Evolutionary conservation across 495 filamentous ascomycete species (phyloP).

Genomic region (Lasiosphaeria ovina): DNA sequence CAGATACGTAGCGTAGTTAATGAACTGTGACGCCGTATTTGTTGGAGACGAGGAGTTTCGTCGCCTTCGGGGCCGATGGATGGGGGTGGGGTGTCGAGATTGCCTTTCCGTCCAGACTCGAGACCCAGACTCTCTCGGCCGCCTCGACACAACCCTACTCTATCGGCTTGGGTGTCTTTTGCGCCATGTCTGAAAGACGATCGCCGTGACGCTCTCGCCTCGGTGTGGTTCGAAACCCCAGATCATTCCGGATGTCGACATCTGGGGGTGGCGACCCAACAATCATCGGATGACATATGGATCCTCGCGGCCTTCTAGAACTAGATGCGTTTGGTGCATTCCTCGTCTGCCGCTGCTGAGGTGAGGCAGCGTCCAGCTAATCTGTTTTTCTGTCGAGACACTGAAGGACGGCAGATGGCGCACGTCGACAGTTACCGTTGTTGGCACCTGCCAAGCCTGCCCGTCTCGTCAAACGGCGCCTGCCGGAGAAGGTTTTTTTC

Average conservation of each 20-base stretch:
- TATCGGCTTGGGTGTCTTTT: no score
- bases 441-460: neutral
- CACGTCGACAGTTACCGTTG: neutral
- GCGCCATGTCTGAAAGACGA: slow-evolving; percentile 14
- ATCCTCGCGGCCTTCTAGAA: neutral
- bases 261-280: slow-evolving; percentile 9
- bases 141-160: no score
- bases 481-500: neutral
- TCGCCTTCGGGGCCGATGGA: slow-evolving; percentile 3
- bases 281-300: neutral
- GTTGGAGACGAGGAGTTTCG: neutral
- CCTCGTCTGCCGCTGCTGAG: neutral
- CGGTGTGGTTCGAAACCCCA: slow-evolving; percentile 29
- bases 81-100: slow-evolving; percentile 12
- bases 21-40: no score
- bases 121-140: neutral
- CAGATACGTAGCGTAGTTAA: no score
- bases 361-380: slow-evolving; percentile 1
- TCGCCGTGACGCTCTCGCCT: slow-evolving; percentile 6
- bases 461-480: neutral
- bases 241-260: slow-evolving; percentile 22
- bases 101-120: slow-evolving; percentile 22
- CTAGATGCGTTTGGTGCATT: neutral
- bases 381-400: neutral
- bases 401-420: slow-evolving; percentile 3